A percentile compares a stretch with the other conserved stretches of the same genome.
phyloP scores from a whole-genome alignment of 352 stramenopile genomes.

The Globisporangium nodosum region DNA sequence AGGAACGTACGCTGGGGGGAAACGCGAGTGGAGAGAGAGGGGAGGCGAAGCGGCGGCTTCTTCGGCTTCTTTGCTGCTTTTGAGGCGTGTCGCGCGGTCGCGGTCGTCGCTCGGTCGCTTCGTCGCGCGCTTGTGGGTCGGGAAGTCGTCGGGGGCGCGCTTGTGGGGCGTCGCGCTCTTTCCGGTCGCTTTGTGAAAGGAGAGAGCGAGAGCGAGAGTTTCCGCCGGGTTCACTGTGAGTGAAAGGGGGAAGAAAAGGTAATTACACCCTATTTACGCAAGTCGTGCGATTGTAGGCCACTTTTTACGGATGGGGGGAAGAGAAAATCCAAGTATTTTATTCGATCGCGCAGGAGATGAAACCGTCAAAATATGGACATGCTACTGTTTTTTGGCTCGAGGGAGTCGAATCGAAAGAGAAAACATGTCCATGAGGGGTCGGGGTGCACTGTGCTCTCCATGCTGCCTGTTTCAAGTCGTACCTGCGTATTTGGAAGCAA shows the following conservation, averaged over 20 bases:
- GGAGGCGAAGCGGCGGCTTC: background rate
- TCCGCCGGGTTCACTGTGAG: background rate
- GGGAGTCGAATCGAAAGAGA: too few species aligned
- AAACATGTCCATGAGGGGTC: background rate
- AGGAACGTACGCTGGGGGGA: background rate
- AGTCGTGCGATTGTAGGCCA: too few species aligned
- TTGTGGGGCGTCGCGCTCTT: background rate
- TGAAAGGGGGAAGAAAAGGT: too few species aligned
- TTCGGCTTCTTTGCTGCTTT: background rate
- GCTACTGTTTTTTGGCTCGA: too few species aligned
- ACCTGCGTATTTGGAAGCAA: background rate
- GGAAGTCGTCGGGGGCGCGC: background rate
- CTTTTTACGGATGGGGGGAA: too few species aligned
- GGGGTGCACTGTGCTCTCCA: background rate
- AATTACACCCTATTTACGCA: too few species aligned
- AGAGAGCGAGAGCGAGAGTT: background rate
- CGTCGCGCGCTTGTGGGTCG: background rate
- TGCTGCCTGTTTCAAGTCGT: background rate
- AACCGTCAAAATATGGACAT: too few species aligned
- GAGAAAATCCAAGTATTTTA: too few species aligned
- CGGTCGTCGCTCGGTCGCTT: background rate
- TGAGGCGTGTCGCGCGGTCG: background rate
- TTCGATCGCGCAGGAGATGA: too few species aligned
- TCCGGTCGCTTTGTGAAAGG: background rate
- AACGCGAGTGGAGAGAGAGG: background rate